Percentiles rank a stretch among this genome's conserved stretches.
These are phyloP conservation scores for Fraxinus baroniana DNA, from an alignment of 305 asterid genomes.

Conservation along the genomic window DNA sequence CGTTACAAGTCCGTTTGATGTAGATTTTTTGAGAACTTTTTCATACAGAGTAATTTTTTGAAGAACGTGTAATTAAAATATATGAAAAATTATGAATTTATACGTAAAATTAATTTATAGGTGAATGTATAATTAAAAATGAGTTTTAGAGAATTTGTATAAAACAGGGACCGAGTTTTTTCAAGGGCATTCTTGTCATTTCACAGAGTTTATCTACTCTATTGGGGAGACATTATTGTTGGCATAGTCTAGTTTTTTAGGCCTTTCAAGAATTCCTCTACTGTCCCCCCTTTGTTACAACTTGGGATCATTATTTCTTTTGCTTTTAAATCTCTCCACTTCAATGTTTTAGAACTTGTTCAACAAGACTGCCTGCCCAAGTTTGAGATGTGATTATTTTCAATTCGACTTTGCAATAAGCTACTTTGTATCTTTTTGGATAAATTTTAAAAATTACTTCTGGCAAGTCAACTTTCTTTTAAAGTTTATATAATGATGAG, in stretches of 20 bases:
- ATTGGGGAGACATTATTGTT: background rate
- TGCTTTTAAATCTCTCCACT: background rate
- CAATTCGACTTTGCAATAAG: background rate
- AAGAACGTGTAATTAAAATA: too few species aligned
- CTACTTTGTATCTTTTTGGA: background rate
- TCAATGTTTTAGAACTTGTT: background rate
- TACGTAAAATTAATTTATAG: too few species aligned
- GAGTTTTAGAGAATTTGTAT: background rate
- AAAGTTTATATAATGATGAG: background rate
- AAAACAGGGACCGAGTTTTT: background rate
- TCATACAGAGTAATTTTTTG: background rate
- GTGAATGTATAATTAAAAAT: too few species aligned
- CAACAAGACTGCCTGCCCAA: background rate
- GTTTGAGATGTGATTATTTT: background rate
- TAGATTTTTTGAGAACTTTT: too few species aligned
- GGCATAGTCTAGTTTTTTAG: background rate
- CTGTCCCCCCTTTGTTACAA: background rate
- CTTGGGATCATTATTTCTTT: background rate
- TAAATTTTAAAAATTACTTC: background rate
- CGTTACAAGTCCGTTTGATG: background rate
- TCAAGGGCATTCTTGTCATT: slow-evolving; percentile 22
- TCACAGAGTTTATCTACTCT: background rate
- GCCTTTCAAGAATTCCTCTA: background rate
- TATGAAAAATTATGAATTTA: background rate
- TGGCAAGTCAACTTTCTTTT: background rate